Base-by-base conservation (phyloP, 2,329 filamentous ascomycete species). In the Raffaelea ambrosiae region DNA sequence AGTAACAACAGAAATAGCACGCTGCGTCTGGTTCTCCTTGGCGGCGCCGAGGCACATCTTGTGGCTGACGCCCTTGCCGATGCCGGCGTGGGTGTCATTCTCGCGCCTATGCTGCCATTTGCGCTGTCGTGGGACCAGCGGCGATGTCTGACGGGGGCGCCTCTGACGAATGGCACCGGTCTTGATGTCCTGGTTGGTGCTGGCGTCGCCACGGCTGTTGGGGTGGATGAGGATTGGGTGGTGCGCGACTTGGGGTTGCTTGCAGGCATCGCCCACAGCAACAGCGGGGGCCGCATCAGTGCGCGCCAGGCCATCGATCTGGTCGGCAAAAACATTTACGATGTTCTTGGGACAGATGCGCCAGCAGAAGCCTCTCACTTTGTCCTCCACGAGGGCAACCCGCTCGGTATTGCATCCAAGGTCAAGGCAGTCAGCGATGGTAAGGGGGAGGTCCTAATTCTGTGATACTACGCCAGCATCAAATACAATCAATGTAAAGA, bases 161-260 rank as follows among this genome's bases (percentile, higher is more conserved):
- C 82, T 1, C 67, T 85, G 0, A 82, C 80, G 1, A 82, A 83
- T 54, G 79, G 80, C 21, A 84, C 81, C 1, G 72, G 72, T 0
- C 64, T 82, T 4, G 79, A 84, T 51, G 61, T 57, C 11, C 69
- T 86, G 1, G 54, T 81, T 0, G 70, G 72, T 8, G 80, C 79
- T 0, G 81, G 80, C 2, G 81, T 84, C 0, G 58, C 64, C 3
- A 68, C 74, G 1, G 81, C 72, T 0, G 70, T 84, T 20, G 77
- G 79, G 0, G 67, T 81, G 4, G 67, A 73, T 39, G 79, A 84
- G 58, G 77, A 82, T 54, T 84, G 77, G 77, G 58, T 77, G 46
- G 70, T 83, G 4, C 67, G 79, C 26, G 77, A 84, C 52, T 55
- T 85, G 52, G 74, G 70, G 0, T 63, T 84, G 48, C 62, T 77